Evolutionary conservation across 768 basidiomycete genomes (phyloP).

Genomic region (Cyclocybe aegerita): DNA sequence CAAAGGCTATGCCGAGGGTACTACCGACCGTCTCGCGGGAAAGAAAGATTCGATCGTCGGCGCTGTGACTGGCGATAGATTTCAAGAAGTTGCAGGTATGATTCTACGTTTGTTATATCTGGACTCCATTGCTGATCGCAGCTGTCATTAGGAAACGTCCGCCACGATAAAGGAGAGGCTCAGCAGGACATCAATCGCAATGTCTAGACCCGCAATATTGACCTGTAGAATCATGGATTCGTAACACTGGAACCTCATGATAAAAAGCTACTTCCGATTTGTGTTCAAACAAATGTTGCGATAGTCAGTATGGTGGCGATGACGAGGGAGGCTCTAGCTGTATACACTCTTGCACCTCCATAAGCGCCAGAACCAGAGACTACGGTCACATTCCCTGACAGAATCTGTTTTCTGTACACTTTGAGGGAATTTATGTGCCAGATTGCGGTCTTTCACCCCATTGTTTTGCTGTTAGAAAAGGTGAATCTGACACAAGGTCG

Average conservation of each 20-base stretch:
- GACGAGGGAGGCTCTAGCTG: no score
- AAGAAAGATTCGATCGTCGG: slow-evolving; percentile 46
- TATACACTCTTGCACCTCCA: no score
- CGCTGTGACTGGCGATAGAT: slow-evolving; percentile 45
- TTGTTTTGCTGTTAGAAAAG: not conserved
- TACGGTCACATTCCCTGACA: slow-evolving; percentile 8
- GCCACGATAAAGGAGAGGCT: slow-evolving; percentile 27
- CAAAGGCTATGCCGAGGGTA: slow-evolving; percentile 46
- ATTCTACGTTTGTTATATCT: not conserved
- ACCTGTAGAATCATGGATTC: no score
- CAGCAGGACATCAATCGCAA: slow-evolving; percentile 53
- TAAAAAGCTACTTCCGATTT: no score
- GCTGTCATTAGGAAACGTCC: slow-evolving; percentile 42
- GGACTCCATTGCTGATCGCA: not conserved
- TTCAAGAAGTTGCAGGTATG: slow-evolving; percentile 41
- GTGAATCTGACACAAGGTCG: not conserved
- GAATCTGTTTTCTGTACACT: slow-evolving; percentile 61
- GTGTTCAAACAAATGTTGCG: no score
- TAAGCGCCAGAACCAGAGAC: no score
- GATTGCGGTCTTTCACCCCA: slow-evolving; percentile 59
- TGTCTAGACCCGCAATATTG: not conserved
- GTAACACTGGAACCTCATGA: no score
- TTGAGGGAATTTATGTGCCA: slow-evolving; percentile 82
- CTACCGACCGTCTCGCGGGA: slow-evolving; percentile 38
- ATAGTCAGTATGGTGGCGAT: no score